Conservation (phyloP, 2,329 filamentous ascomycete species). For the Aspergillus sp. region DNA sequence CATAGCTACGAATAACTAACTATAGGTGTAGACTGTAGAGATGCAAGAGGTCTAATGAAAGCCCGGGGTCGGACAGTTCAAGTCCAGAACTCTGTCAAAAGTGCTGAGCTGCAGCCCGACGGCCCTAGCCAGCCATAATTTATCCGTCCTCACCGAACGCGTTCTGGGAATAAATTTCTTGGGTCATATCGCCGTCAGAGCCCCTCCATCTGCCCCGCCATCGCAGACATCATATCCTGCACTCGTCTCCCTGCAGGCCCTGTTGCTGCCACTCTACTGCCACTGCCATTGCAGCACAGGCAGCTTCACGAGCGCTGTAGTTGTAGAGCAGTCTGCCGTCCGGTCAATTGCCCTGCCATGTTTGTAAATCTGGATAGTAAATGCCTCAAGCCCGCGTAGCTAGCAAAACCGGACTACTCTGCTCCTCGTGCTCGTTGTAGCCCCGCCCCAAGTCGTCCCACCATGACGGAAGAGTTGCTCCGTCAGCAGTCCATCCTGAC, state of each 20-base stretch:
- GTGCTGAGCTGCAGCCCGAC: no score
- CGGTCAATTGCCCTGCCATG: neutral
- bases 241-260: no score
- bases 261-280: neutral
- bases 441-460: conserved; percentile 27
- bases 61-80: neutral
- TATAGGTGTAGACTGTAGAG: no score
- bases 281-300: neutral
- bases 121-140: conserved; percentile 16
- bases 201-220: conserved; percentile 24
- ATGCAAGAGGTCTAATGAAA: conserved; percentile 10
- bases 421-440: conserved; percentile 31
- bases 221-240: neutral
- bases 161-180: conserved; percentile 12
- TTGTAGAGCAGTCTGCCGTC: neutral
- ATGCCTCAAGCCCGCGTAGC: neutral
- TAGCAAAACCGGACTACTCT: conserved; percentile 34
- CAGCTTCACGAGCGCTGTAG: neutral
- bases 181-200: conserved; percentile 7
- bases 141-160: conserved; percentile 19
- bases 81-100: no score
- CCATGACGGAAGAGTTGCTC: conserved; percentile 39
- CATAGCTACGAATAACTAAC: neutral
- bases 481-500: conserved; percentile 28
- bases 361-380: neutral